Percentiles rank a stretch among this genome's conserved stretches.
Evolutionary conservation across 345 rosid genomes (phyloP).

Genomic region (Rhizophora apiculata): DNA sequence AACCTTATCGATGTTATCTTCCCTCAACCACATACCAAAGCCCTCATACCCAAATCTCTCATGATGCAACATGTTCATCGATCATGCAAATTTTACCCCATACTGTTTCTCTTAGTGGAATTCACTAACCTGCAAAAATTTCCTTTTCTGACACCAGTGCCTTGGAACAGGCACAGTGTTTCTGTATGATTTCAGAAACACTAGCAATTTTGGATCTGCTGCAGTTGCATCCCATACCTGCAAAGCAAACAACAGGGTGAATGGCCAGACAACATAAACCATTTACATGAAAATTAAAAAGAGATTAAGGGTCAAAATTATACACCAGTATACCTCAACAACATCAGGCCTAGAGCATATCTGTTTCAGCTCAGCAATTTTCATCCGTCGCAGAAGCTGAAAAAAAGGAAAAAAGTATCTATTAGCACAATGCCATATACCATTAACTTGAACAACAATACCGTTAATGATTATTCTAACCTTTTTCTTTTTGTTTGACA

Average conservation of each 20-base stretch:
- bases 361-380: conserved; percentile 88
- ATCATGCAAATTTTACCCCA: conserved; percentile 38
- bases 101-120: conserved; percentile 12
- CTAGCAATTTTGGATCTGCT: conserved; percentile 93
- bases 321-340: conserved; percentile 62
- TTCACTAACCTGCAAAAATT: conserved; percentile 91
- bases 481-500: conserved; percentile 89
- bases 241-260: conserved; percentile 8
- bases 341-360: conserved; percentile 97
- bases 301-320: background rate
- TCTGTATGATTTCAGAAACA: conserved; percentile 84
- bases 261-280: background rate
- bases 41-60: conserved; percentile 45
- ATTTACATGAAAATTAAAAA: background rate
- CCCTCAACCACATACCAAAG: conserved; percentile 51
- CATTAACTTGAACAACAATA: background rate
- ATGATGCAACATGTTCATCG: conserved; percentile 41
- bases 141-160: conserved; percentile 99
- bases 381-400: conserved; percentile 93
- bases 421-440: background rate
- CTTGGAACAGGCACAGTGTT: conserved; percentile 98
- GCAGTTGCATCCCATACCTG: conserved; percentile 99
- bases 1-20: conserved; percentile 66
- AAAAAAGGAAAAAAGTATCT: conserved; percentile 2
- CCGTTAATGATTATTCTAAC: conserved; percentile 22